Conservation (phyloP, 2,329 filamentous ascomycete species). For the Hymenoscyphus fructigenus region DNA sequence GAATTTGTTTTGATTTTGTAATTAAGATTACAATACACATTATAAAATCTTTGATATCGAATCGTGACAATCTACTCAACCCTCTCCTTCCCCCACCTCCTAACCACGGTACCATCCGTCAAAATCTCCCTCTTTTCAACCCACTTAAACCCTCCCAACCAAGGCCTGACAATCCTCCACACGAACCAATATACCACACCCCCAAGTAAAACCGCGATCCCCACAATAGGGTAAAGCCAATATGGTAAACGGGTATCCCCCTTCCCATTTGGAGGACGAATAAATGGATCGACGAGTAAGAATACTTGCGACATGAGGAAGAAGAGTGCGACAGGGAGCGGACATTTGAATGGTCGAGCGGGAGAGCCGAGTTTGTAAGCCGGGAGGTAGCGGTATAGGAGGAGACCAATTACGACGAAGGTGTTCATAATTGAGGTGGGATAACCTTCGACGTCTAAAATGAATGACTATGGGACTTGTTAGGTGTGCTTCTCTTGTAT, state of each 20-base stretch:
- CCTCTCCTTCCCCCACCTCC: slow-evolving; percentile 27
- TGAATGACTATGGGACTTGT: slow-evolving; percentile 33
- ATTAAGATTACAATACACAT: too few relatives aligned
- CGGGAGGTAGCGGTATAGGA: slow-evolving; percentile 31
- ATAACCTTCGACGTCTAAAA: slow-evolving; percentile 40
- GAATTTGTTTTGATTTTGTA: too few relatives aligned
- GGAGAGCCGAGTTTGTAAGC: slow-evolving; percentile 28
- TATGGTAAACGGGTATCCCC: slow-evolving; percentile 44
- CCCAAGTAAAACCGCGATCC: slow-evolving; percentile 40
- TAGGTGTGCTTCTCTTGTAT: background rate
- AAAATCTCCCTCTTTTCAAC: slow-evolving; percentile 25
- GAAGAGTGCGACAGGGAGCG: slow-evolving; percentile 38
- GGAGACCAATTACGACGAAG: slow-evolving; percentile 36
- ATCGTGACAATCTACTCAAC: background rate
- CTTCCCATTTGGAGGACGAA: slow-evolving; percentile 42
- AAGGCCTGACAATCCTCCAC: slow-evolving; percentile 31
- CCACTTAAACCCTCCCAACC: slow-evolving; percentile 21
- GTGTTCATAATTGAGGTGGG: slow-evolving; percentile 37
- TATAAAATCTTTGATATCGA: too few relatives aligned
- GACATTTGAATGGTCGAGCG: slow-evolving; percentile 40
- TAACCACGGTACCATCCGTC: slow-evolving; percentile 31
- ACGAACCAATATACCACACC: slow-evolving; percentile 40
- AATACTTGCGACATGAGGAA: slow-evolving; percentile 43
- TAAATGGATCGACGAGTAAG: slow-evolving; percentile 43
- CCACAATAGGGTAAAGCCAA: slow-evolving; percentile 45